Evolutionary conservation across 2,329 filamentous ascomycete genomes (phyloP).

Genomic region (Ophiostoma sp.): DNA sequence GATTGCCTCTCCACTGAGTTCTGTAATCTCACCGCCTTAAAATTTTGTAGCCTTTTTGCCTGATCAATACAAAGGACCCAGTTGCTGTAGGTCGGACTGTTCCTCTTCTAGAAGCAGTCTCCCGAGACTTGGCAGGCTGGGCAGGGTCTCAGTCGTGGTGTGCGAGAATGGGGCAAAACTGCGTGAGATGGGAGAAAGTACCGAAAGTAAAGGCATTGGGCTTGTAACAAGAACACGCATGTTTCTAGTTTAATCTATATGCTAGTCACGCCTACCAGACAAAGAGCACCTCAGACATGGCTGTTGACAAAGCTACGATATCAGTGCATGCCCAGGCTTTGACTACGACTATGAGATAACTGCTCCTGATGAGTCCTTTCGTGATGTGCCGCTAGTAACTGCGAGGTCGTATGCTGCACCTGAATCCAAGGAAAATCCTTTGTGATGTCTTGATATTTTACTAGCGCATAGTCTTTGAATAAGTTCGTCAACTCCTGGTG

Average conservation of each 20-base stretch:
- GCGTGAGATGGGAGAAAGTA: background rate
- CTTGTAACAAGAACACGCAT: too few relatives aligned
- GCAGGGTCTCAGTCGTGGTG: background rate
- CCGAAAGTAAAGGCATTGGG: background rate
- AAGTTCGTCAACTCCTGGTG: too few relatives aligned
- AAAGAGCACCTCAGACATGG: too few relatives aligned
- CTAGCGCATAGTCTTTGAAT: too few relatives aligned
- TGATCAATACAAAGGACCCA: background rate
- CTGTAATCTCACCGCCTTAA: background rate
- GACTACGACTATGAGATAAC: too few relatives aligned
- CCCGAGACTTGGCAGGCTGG: background rate
- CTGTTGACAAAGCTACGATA: too few relatives aligned
- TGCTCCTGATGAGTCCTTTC: background rate
- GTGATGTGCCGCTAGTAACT: background rate
- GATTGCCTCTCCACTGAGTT: background rate
- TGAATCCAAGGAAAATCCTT: too few relatives aligned
- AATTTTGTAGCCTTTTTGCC: background rate
- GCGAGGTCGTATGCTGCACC: too few relatives aligned
- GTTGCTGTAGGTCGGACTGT: background rate
- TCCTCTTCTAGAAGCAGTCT: constrained; percentile 6
- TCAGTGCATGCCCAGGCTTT: too few relatives aligned
- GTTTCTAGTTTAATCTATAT: too few relatives aligned
- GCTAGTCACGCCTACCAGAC: too few relatives aligned
- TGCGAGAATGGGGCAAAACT: background rate
- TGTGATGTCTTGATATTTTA: too few relatives aligned